phyloP scores from a whole-genome alignment of 768 basidiomycete genomes.

The Termitomyces sp. region DNA sequence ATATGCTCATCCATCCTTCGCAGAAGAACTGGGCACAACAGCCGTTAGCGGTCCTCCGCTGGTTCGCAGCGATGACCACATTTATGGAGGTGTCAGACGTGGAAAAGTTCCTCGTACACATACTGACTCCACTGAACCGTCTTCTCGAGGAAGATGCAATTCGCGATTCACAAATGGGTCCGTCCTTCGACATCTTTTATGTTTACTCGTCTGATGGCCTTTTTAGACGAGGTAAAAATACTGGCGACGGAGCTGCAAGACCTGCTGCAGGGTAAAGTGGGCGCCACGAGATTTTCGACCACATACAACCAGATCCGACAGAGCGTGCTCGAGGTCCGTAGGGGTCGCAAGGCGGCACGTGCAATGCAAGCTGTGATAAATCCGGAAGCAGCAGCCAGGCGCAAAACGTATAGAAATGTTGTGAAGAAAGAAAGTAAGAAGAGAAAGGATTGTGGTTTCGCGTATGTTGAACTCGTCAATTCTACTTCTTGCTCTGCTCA shows the following conservation, averaged over 20 bases:
- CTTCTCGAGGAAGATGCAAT: slow-evolving; percentile 85
- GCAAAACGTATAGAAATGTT: slow-evolving; percentile 65
- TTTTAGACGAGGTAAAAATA: slow-evolving; percentile 74
- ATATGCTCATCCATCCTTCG: slow-evolving; percentile 6
- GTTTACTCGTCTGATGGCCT: neutral
- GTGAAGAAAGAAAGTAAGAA: slow-evolving; percentile 86
- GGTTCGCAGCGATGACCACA: slow-evolving; percentile 91
- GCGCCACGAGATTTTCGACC: slow-evolving; percentile 75
- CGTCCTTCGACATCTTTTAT: slow-evolving; percentile 14
- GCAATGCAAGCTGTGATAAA: slow-evolving; percentile 60
- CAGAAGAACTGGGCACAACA: slow-evolving; percentile 83
- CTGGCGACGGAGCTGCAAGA: slow-evolving; percentile 82
- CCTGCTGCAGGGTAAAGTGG: slow-evolving; percentile 82
- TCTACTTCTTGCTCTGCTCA: neutral
- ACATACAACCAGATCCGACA: slow-evolving; percentile 82
- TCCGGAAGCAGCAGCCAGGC: slow-evolving; percentile 71
- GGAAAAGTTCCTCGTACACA: slow-evolving; percentile 73
- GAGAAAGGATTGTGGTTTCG: slow-evolving; percentile 57
- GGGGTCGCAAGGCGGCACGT: slow-evolving; percentile 64
- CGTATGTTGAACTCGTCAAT: slow-evolving; percentile 38
- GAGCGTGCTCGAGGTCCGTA: slow-evolving; percentile 55
- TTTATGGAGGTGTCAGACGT: slow-evolving; percentile 55
- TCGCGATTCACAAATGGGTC: slow-evolving; percentile 75
- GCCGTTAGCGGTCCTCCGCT: slow-evolving; percentile 74
- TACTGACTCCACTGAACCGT: slow-evolving; percentile 82